A percentile compares a stretch with the other conserved stretches of the same genome.
Conservation (phyloP, 352 stramenopile species). For the Phytophthora agathidicida region DNA sequence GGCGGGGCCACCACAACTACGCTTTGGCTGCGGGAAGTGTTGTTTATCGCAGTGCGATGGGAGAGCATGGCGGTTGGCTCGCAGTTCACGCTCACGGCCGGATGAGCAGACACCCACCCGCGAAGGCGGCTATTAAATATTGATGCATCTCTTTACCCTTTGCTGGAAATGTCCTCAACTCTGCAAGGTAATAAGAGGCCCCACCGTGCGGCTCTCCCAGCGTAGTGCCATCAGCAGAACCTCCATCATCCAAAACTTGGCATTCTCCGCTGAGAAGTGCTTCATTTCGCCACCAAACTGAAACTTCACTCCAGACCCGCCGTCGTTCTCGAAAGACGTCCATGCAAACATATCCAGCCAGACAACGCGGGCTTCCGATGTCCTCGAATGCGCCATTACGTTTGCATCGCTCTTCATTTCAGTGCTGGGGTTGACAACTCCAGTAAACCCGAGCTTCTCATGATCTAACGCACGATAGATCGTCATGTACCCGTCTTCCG, state of each 20-base stretch:
- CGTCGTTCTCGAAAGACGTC: slow-evolving; percentile 28
- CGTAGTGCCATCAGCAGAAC: slow-evolving; percentile 40
- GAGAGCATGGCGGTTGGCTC: slow-evolving; percentile 66
- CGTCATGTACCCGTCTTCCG: slow-evolving; percentile 38
- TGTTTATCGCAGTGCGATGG: slow-evolving; percentile 74
- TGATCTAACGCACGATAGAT: slow-evolving; percentile 49
- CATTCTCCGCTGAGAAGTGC: slow-evolving; percentile 36
- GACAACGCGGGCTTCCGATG: slow-evolving; percentile 15
- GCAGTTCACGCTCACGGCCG: slow-evolving; percentile 44
- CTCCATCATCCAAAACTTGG: slow-evolving; percentile 42
- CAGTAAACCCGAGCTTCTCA: slow-evolving; percentile 25
- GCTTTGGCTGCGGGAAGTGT: slow-evolving; percentile 70
- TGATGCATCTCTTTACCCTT: not conserved
- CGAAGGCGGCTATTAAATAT: slow-evolving; percentile 14
- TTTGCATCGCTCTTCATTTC: not conserved
- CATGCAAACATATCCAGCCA: slow-evolving; percentile 46
- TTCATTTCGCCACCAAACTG: slow-evolving; percentile 40
- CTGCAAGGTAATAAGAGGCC: slow-evolving; percentile 28
- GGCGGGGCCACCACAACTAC: slow-evolving; percentile 51
- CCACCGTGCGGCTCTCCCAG: slow-evolving; percentile 33
- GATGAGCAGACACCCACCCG: slow-evolving; percentile 11
- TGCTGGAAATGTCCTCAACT: slow-evolving; percentile 5
- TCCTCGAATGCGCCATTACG: not conserved
- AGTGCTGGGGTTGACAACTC: not conserved
- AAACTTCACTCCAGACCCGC: slow-evolving; percentile 25